Evolutionary conservation across 495 filamentous ascomycete species (phyloP), one percentile per base, ranked within the genome.

Genomic region (Xylaria venustula): DNA sequence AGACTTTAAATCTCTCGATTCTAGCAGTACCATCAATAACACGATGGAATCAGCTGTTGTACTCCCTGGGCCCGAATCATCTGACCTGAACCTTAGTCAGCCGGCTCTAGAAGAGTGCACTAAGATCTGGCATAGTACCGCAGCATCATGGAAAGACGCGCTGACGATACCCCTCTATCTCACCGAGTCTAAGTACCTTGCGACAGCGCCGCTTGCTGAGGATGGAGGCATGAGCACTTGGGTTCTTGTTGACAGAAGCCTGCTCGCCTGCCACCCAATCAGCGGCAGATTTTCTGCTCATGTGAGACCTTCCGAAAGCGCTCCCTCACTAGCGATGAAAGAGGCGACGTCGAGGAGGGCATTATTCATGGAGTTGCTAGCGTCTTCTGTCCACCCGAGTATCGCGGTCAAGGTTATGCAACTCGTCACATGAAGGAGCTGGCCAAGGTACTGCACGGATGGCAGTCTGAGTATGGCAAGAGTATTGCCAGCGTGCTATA

Each of bases 231-330:
- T 96, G 28, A 92, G 86, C 9, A 85, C 85, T 66, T 97, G 93
- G 93, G 83, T 94, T 62, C 83, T 97, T 1, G 87, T 91, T 0
- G 83, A 91, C 63, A 64, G 63, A 0, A 64, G 58, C 0, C 65
- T 76, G 25, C 4, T 4, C 11, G 30, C 4, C 11, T 34, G 5
- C 70, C 79, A 8, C 75, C 80, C 20, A 58, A 67, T 23, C 74
- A 81, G 15, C 78, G 90, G 51, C 82, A 81, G 0, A 82, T 96
- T 32, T 79, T 95, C 0, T 83, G 84, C 42, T 88, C n/a, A n/a
- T n/a, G n/a, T 88, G 91, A 97, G 74, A 86, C 87, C 2, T 83
- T 92, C 61, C 80, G 81, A 37, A 97, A 96, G 75, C 82, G 77
- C n/a, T 89, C 88, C 0, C n/a, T n/a, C n/a, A n/a, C n/a, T 64